Percentiles rank a stretch among this genome's conserved stretches.
phyloP scores from a whole-genome alignment of 768 basidiomycete species.

The Russula lepida region DNA sequence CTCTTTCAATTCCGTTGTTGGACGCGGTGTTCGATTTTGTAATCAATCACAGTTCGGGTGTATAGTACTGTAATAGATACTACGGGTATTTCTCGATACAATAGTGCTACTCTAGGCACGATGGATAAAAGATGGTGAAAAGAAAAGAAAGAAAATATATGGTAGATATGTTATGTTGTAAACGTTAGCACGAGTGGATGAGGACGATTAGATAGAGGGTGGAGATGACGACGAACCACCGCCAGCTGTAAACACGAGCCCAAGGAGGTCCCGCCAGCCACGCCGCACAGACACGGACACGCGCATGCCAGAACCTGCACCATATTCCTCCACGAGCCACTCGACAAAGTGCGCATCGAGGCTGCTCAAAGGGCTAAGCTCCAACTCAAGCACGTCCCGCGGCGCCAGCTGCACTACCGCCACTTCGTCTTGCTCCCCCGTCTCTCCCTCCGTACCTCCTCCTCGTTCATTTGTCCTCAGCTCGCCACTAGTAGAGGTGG shows the following conservation, averaged over 20 bases:
- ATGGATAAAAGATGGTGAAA: too few species aligned
- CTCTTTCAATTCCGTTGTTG: too few species aligned
- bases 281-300: conserved; percentile 34
- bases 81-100: too few species aligned
- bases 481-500: background rate
- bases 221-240: background rate
- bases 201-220: too few species aligned
- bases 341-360: conserved; percentile 69
- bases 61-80: too few species aligned
- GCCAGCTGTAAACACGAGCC: conserved; percentile 36
- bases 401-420: conserved; percentile 19
- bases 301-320: conserved; percentile 29
- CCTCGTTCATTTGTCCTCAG: background rate
- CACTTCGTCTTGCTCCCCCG: background rate
- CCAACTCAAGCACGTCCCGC: conserved; percentile 44
- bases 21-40: too few species aligned
- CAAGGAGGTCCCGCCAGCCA: conserved; percentile 41
- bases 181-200: background rate
- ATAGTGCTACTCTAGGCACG: too few species aligned
- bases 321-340: conserved; percentile 67
- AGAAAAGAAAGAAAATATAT: background rate
- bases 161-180: background rate
- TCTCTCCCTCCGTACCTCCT: too few species aligned
- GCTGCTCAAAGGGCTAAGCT: conserved; percentile 64
- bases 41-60: too few species aligned